Conservation (phyloP, 208 protist species). For the Porcisia hertigi region DNA sequence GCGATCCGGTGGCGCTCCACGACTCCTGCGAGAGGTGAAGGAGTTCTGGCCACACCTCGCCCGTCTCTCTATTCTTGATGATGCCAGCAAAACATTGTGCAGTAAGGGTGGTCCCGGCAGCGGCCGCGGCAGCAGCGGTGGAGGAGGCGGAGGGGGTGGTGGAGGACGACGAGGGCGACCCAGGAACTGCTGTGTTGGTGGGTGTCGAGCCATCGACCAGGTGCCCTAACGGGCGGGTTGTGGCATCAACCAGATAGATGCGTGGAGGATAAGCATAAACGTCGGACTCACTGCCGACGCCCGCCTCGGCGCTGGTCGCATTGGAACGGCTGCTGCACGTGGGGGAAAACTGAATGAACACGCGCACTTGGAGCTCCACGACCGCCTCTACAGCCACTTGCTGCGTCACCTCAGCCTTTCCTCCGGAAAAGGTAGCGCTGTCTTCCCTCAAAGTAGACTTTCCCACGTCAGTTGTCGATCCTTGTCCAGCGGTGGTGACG, state of each 20-base stretch:
- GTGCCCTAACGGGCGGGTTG: background rate
- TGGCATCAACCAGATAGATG: conserved; percentile 34
- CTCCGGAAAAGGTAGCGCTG: background rate
- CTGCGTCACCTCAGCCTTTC: conserved; percentile 19
- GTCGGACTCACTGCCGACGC: conserved; percentile 2
- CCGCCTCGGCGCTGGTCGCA: background rate
- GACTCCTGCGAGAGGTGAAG: conserved; percentile 26
- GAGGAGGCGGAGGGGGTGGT: background rate
- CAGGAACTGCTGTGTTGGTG: background rate
- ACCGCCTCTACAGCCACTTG: conserved; percentile 33
- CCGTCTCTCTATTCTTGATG: conserved; percentile 20
- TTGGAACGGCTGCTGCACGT: background rate
- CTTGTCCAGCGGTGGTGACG: conserved; percentile 21
- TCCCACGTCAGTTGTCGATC: background rate
- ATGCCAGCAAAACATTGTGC: conserved; percentile 28
- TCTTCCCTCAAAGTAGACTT: background rate
- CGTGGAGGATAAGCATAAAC: conserved; percentile 33
- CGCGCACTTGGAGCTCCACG: conserved; percentile 34
- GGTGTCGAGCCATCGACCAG: background rate
- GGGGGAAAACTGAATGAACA: conserved; percentile 28
- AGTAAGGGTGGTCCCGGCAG: conserved; percentile 3
- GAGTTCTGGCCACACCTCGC: conserved; percentile 20
- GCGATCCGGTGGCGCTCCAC: conserved; percentile 26
- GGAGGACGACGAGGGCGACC: background rate
- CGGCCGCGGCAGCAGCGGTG: too few species aligned